Conservation (phyloP, 164 flowering plant genomes). For the Berberis thunbergii region DNA sequence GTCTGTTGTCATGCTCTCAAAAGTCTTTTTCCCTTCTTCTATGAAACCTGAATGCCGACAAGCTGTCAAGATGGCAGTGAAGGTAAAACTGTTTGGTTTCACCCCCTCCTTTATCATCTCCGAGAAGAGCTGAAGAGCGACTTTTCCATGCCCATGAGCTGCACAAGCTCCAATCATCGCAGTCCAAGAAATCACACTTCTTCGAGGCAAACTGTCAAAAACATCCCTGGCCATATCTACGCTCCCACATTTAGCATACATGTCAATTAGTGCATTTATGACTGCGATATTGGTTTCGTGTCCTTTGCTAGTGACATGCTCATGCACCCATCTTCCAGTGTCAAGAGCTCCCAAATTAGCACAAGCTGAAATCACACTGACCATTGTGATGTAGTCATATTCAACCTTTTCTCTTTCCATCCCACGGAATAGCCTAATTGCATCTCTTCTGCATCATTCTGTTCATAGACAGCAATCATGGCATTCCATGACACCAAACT, state of each 20-base stretch:
- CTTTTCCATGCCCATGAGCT: constrained; percentile 19
- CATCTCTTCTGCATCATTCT: constrained; percentile 15
- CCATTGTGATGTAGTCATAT: constrained; percentile 23
- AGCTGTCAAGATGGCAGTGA: constrained; percentile 26
- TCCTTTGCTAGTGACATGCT: constrained; percentile 18
- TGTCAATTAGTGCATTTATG: constrained; percentile 45
- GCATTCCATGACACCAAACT: constrained; percentile 31
- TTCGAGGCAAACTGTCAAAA: constrained; percentile 19
- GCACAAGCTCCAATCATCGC: constrained; percentile 27
- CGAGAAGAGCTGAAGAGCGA: constrained; percentile 20
- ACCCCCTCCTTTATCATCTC: constrained; percentile 21
- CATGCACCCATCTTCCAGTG: constrained; percentile 26
- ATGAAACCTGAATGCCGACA: constrained; percentile 29
- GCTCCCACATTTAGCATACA: constrained; percentile 55
- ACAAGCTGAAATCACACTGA: constrained; percentile 34
- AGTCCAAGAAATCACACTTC: constrained; percentile 27
- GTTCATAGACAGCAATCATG: constrained; percentile 28
- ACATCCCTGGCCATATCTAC: constrained; percentile 22
- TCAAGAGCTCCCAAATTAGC: constrained; percentile 23
- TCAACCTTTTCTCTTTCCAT: constrained; percentile 22
- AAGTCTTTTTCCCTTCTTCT: constrained; percentile 22
- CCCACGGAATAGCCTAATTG: constrained; percentile 25
- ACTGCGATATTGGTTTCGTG: constrained; percentile 15
- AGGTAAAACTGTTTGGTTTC: constrained; percentile 26
- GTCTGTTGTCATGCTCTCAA: constrained; percentile 23